phyloP scores from a whole-genome alignment of 352 stramenopile genomes.

The Phytophthora macrochlamydospora region DNA sequence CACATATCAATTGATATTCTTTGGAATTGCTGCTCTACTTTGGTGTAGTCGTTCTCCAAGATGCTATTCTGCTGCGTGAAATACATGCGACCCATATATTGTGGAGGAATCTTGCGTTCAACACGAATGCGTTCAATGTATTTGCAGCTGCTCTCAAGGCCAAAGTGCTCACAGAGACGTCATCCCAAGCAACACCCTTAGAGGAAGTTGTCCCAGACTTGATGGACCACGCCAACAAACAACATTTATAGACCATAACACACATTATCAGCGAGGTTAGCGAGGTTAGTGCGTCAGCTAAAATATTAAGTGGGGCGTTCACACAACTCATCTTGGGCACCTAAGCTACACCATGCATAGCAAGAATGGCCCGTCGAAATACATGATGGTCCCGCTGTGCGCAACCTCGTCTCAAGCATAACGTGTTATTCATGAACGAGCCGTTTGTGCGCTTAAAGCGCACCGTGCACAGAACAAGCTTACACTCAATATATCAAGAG shows the following conservation, averaged over 20 bases:
- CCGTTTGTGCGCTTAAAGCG: neutral
- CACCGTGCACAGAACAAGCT: neutral
- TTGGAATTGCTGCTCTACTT: neutral
- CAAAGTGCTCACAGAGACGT: neutral
- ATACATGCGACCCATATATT: neutral
- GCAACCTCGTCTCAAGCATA: neutral
- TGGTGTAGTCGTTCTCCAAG: neutral
- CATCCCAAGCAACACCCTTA: neutral
- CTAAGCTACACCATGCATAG: neutral
- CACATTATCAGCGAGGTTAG: neutral
- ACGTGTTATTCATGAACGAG: neutral
- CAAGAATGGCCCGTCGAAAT: neutral
- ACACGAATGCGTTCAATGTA: neutral
- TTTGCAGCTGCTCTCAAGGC: neutral
- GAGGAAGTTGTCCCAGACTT: neutral
- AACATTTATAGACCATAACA: neutral
- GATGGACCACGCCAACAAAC: neutral
- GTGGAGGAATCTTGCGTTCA: neutral
- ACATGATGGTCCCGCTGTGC: neutral
- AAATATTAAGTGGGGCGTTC: neutral
- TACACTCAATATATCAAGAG: neutral
- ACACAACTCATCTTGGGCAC: neutral
- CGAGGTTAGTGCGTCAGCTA: neutral
- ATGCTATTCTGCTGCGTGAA: neutral
- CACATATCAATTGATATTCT: neutral